A percentile compares a stretch with the other conserved stretches of the same genome.
Conservation (phyloP, 495 filamentous ascomycete genomes). For the Aspergillus homomorphus region DNA sequence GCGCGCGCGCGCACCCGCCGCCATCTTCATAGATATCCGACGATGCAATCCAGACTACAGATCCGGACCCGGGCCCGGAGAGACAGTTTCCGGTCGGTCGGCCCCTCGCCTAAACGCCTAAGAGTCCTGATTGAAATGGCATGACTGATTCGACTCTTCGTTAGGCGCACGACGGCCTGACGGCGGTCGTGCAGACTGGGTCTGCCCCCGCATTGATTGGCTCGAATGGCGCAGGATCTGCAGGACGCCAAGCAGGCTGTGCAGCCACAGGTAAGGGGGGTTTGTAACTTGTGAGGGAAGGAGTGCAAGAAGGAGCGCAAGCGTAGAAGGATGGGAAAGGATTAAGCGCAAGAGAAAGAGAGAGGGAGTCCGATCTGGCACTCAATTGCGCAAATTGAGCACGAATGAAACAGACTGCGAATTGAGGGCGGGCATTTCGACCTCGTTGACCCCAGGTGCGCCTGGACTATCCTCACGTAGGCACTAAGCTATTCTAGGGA, state of each 20-base stretch:
- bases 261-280: conserved; percentile 22
- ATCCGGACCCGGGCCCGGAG: conserved; percentile 9
- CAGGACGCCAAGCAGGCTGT: conserved; percentile 25
- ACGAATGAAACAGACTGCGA: too few species aligned
- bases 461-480: not conserved
- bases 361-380: not conserved
- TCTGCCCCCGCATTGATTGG: conserved; percentile 12
- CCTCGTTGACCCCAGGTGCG: not conserved
- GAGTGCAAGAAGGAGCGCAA: not conserved
- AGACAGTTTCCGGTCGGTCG: conserved; percentile 6
- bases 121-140: not conserved
- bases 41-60: not conserved
- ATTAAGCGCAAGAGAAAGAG: not conserved
- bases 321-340: not conserved
- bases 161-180: conserved; percentile 24
- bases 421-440: not conserved
- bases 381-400: not conserved
- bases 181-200: conserved; percentile 15
- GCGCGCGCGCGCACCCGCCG: too few species aligned
- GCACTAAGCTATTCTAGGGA: not conserved
- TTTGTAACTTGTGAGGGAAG: not conserved
- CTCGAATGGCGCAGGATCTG: conserved; percentile 17
- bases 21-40: not conserved
- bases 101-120: not conserved
- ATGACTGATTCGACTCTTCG: conserved; percentile 1